Evolutionary conservation across 495 filamentous ascomycete genomes (phyloP).

Genomic region (Neurospora discreta): DNA sequence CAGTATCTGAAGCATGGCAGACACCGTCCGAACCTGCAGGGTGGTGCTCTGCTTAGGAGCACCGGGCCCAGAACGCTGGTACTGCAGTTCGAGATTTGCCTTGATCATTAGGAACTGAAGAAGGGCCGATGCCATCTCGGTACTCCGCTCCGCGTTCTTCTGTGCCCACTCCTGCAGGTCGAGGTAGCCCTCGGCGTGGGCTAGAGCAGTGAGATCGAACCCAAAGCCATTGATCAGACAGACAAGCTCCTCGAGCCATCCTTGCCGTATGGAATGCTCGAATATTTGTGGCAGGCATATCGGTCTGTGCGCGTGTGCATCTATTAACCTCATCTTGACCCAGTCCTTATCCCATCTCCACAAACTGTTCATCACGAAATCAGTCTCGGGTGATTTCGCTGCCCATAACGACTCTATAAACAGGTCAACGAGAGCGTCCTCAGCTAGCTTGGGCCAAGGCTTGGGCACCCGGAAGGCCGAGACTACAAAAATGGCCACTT

Average conservation of each 20-base stretch:
- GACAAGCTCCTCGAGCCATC: conserved; percentile 74
- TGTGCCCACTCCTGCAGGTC: conserved; percentile 76
- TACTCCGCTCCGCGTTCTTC: conserved; percentile 46
- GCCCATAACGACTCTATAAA: conserved; percentile 37
- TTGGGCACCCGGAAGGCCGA: conserved; percentile 56
- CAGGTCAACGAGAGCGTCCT: conserved; percentile 40
- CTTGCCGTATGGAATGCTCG: conserved; percentile 64
- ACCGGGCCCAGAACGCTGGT: conserved; percentile 29
- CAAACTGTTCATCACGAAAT: conserved; percentile 76
- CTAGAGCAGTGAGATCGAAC: conserved; percentile 77
- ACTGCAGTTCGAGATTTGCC: conserved; percentile 65
- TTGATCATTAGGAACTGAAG: conserved; percentile 71
- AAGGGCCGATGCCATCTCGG: conserved; percentile 51
- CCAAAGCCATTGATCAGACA: conserved; percentile 67
- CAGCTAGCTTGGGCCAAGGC: conserved; percentile 44
- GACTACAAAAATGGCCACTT: conserved; percentile 66
- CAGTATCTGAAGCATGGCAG: conserved; percentile 65
- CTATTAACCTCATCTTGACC: conserved; percentile 67
- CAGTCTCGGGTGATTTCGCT: conserved; percentile 44
- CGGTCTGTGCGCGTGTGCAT: conserved; percentile 66
- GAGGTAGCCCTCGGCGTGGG: conserved; percentile 70
- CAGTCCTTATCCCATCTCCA: conserved; percentile 82
- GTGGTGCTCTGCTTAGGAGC: conserved; percentile 45
- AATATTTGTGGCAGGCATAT: conserved; percentile 68
- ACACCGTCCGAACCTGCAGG: conserved; percentile 75